Evolutionary conservation across 352 stramenopile genomes (phyloP), one percentile per base, ranked within the genome.

Genomic region (Phytophthora lateralis): DNA sequence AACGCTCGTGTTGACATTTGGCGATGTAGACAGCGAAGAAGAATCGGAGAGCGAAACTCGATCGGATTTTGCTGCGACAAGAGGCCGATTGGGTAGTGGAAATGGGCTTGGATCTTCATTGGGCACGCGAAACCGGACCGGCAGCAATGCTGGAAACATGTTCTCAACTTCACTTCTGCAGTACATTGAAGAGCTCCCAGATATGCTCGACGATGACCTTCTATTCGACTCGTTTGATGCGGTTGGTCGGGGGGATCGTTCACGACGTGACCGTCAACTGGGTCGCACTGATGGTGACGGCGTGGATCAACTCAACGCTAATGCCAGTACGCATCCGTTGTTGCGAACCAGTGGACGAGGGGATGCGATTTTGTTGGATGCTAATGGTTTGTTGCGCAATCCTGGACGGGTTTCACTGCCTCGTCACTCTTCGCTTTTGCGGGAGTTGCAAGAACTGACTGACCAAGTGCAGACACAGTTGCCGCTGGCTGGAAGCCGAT

Each of bases 401-500:
- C 29, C 65, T 30, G 53, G 56, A 18, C 73, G 81, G 7, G 38
- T 85, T 32, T 71, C 79, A 0, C 47, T 93, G 4, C 77, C 85
- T 32, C 79, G 82, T 8, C 82, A 90, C 52, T 88, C 84, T 1
- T 88, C 84, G 5, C 70, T 93, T 20, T 71, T 93, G 49, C 80
- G 80, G 14, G 85, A 93, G 50, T 63, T 93, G 7, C 80, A 91
- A 59, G 85, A 90, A 39, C 45, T 91, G 38, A 88, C 83, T 0
- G 80, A 90, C 9, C 85, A 93, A 49, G 85, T 91, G 26, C 85
- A 93, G 51, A 90, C 63, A 21, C 84, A 93, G 43, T 27, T 90
- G 5, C 74, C 80, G 9, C 43, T 73, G 26, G 53, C 44, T 41
- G 66, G 69, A 11, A 67, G 42, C 27, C 60, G 47, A 55, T 76